These are phyloP conservation scores for Naganishia liquefaciens DNA, from an alignment of 1,284 basidiomycete species.

Conservation along the genomic window DNA sequence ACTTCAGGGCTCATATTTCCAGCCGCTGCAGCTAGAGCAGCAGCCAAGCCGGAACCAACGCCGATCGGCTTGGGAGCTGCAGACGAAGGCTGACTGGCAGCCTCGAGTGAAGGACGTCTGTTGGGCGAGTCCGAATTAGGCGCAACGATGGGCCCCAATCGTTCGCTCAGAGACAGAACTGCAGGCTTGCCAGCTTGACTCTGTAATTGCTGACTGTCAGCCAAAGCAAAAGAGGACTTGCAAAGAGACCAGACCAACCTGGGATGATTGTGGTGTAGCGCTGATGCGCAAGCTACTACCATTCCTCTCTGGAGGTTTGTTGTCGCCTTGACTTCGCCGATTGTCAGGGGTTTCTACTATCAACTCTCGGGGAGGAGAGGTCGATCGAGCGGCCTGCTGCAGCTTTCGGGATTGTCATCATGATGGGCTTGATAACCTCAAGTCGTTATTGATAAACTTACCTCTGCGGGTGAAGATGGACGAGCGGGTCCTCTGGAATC, in stretches of 20 bases:
- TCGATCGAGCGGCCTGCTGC: not conserved
- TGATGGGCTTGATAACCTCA: not conserved
- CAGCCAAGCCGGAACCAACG: slow-evolving; percentile 2
- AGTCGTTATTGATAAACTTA: not conserved
- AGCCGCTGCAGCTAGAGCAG: slow-evolving; percentile 8
- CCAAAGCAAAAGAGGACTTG: not conserved
- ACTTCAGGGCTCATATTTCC: slow-evolving; percentile 9
- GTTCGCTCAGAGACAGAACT: slow-evolving; percentile 2
- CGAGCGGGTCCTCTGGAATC: slow-evolving; percentile 1
- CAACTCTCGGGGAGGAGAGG: slow-evolving; percentile 12
- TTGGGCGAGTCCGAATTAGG: no score
- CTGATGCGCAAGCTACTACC: not conserved
- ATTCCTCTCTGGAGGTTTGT: not conserved
- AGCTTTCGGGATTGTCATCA: no score
- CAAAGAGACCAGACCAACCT: not conserved
- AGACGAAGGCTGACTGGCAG: not conserved
- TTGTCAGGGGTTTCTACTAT: not conserved
- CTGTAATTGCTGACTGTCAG: slow-evolving; percentile 1
- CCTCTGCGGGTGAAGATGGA: not conserved
- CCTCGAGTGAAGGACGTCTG: not conserved
- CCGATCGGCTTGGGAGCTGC: not conserved
- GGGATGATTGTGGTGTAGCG: not conserved
- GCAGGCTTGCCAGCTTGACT: not conserved
- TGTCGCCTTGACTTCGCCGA: not conserved
- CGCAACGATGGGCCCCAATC: slow-evolving; percentile 5